phyloP scores from a whole-genome alignment of 108 stramenopile genomes.

The Discostella stelligeroides region DNA sequence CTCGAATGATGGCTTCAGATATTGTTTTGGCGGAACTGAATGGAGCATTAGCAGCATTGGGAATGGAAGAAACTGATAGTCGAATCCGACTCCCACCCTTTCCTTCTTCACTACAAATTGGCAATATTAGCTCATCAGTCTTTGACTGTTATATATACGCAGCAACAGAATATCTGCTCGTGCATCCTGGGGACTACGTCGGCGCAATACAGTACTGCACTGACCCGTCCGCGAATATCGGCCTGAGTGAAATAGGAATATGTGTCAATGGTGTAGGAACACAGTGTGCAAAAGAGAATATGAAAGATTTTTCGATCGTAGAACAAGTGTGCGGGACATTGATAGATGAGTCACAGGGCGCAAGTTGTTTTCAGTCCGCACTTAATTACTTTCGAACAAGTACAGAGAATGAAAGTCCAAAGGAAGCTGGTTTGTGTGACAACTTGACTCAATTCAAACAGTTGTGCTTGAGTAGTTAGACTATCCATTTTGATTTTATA shows the following conservation, averaged over 20 bases:
- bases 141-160: conserved; percentile 24
- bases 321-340: conserved; percentile 32
- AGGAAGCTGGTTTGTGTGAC: conserved; percentile 22
- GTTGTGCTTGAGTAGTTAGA: background rate
- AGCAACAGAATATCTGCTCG: conserved; percentile 38
- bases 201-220: conserved; percentile 27
- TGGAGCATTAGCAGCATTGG: conserved; percentile 1
- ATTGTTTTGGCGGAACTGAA: conserved; percentile 11
- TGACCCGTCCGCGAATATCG: conserved; percentile 19
- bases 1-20: conserved; percentile 22
- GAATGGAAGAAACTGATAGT: background rate
- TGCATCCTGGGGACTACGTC: conserved; percentile 31
- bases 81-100: conserved; percentile 2
- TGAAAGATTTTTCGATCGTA: conserved; percentile 19
- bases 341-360: conserved; percentile 3
- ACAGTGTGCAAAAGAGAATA: conserved; percentile 36
- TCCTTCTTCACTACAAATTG: conserved; percentile 22
- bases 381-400: conserved; percentile 17
- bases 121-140: background rate
- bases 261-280: conserved; percentile 27
- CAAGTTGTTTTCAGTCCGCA: conserved; percentile 5
- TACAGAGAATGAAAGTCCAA: conserved; percentile 12
- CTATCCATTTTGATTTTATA: no score
- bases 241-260: background rate
- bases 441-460: conserved; percentile 12